A percentile compares a stretch with the other conserved stretches of the same genome.
Conservation (phyloP, 352 stramenopile genomes). For the Pythium rhizo-oryzae region DNA sequence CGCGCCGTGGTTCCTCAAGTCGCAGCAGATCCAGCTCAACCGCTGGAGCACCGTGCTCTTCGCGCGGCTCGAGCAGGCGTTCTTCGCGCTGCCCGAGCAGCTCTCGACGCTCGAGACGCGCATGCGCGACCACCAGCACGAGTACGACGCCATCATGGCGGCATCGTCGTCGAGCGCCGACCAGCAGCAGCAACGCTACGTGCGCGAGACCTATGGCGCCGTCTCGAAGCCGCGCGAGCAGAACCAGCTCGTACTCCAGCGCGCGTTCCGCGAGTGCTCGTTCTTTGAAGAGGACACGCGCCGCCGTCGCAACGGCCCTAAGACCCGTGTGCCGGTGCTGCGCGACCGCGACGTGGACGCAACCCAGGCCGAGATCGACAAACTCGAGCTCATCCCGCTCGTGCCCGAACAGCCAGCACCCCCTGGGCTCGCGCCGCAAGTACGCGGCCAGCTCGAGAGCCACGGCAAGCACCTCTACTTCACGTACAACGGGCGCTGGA, state of each 20-base stretch:
- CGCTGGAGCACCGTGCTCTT: slow-evolving; percentile 74
- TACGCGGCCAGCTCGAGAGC: slow-evolving; percentile 64
- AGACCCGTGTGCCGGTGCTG: slow-evolving; percentile 28
- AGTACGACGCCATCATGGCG: slow-evolving; percentile 52
- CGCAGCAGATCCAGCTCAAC: slow-evolving; percentile 66
- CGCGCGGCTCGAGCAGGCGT: slow-evolving; percentile 62
- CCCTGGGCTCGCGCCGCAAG: slow-evolving; percentile 59
- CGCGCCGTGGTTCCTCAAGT: slow-evolving; percentile 81
- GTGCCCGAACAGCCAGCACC: slow-evolving; percentile 39
- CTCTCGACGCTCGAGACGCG: slow-evolving; percentile 65
- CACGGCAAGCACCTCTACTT: slow-evolving; percentile 68
- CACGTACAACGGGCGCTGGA: slow-evolving; percentile 72
- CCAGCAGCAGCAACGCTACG: neutral
- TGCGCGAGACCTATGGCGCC: neutral
- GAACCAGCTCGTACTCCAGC: slow-evolving; percentile 60
- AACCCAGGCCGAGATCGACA: slow-evolving; percentile 34
- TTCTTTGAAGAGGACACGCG: slow-evolving; percentile 50
- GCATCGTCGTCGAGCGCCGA: neutral
- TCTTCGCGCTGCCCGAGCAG: slow-evolving; percentile 51
- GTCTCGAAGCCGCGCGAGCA: slow-evolving; percentile 45
- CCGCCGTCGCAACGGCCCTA: slow-evolving; percentile 24
- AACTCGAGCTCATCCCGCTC: slow-evolving; percentile 54
- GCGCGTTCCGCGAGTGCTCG: slow-evolving; percentile 71
- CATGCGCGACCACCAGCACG: slow-evolving; percentile 56
- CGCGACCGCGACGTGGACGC: slow-evolving; percentile 44